These are phyloP conservation scores for Apiospora arundinis DNA, from an alignment of 2,329 filamentous ascomycete genomes.

Conservation along the genomic window DNA sequence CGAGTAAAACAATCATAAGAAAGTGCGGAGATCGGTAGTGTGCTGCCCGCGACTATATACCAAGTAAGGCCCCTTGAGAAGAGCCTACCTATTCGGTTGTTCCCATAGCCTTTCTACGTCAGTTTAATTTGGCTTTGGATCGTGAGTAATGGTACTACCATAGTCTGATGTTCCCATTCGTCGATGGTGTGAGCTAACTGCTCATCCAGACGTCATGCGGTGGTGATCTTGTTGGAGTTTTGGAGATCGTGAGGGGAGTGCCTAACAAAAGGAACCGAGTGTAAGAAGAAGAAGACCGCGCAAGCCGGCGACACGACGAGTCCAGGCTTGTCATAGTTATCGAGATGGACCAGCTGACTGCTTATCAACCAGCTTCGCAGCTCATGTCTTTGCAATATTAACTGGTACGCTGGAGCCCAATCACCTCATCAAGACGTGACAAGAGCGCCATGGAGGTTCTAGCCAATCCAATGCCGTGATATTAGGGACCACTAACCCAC, in stretches of 20 bases:
- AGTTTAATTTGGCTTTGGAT: slow-evolving; percentile 11
- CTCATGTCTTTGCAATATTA: slow-evolving; percentile 1
- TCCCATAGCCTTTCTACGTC: not conserved
- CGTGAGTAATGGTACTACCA: slow-evolving; percentile 9
- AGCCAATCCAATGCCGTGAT: not conserved
- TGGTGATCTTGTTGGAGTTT: slow-evolving; percentile 7
- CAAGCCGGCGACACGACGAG: not conserved
- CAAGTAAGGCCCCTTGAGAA: not conserved
- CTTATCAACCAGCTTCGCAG: not conserved
- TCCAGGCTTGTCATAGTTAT: not conserved
- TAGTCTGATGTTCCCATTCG: slow-evolving; percentile 13
- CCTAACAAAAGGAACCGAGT: not conserved
- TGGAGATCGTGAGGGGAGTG: not conserved
- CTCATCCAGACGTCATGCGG: slow-evolving; percentile 6
- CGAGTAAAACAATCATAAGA: not conserved
- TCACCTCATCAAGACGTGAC: slow-evolving; percentile 13
- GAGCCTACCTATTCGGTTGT: not conserved
- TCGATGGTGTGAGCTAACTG: slow-evolving; percentile 11
- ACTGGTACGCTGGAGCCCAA: not conserved
- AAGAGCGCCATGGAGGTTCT: not conserved
- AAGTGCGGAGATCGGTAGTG: not conserved
- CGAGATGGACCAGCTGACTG: not conserved
- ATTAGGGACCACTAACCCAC: too few relatives aligned
- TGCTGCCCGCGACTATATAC: slow-evolving; percentile 11
- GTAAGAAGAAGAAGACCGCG: not conserved